Conservation (phyloP, 441 rosid species). For the Syzygium malaccense region DNA sequence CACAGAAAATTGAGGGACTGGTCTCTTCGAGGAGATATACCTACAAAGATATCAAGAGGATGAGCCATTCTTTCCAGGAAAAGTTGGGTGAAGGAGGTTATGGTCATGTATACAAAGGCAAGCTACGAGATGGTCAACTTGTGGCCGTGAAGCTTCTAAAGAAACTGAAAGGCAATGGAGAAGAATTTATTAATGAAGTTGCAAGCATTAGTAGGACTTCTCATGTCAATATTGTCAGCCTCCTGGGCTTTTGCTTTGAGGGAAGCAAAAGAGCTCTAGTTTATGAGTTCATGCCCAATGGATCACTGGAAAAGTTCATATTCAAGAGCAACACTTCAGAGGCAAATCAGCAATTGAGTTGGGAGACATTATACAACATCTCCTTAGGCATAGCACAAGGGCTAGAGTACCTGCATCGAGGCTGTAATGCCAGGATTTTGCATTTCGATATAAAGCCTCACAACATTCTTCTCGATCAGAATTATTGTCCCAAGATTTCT, state of each 20-base stretch:
- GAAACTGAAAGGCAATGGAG: not conserved
- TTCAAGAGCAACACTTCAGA: not conserved
- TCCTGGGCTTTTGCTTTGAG: conserved; percentile 2
- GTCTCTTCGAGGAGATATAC: not conserved
- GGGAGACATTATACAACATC: conserved; percentile 1
- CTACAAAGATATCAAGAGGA: conserved; percentile 3
- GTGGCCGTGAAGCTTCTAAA: conserved; percentile 3
- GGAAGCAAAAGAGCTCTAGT: conserved; percentile 1
- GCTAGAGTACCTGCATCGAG: conserved; percentile 4
- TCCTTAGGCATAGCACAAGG: conserved; percentile 9
- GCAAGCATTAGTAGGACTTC: conserved; percentile 10
- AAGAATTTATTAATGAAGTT: conserved; percentile 12
- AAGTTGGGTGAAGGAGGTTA: conserved; percentile 10
- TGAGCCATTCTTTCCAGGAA: not conserved
- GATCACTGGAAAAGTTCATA: conserved; percentile 12
- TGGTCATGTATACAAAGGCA: conserved; percentile 5
- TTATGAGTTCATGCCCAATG: not conserved
- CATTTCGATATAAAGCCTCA: conserved; percentile 10
- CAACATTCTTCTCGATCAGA: not conserved
- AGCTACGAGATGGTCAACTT: not conserved
- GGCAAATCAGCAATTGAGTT: not conserved
- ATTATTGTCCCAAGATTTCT: conserved; percentile 3
- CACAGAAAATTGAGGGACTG: no score
- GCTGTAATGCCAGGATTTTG: conserved; percentile 1
- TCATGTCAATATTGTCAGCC: conserved; percentile 1